A percentile compares a stretch with the other conserved stretches of the same genome.
Conservation (phyloP, 331 rosid genomes). For the Rosa hybrid region DNA sequence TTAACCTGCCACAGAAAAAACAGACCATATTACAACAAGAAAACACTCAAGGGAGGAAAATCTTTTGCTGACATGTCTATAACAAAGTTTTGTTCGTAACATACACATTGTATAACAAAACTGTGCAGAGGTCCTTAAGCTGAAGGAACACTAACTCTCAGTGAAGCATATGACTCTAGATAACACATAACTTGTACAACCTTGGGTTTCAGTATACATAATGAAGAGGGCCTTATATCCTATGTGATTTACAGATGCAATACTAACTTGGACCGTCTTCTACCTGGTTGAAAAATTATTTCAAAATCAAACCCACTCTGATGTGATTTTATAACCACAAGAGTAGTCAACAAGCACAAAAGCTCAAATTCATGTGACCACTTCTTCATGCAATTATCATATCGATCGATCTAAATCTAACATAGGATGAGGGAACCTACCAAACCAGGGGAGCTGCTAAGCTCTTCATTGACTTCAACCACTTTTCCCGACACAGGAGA, state of each 20-base stretch:
- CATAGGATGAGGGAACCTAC: slow-evolving; percentile 45
- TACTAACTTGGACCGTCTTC: not conserved
- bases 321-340: not conserved
- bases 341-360: not conserved
- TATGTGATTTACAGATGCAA: not conserved
- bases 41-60: not conserved
- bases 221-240: not conserved
- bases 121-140: not conserved
- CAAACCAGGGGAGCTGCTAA: slow-evolving; percentile 75
- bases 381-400: not conserved
- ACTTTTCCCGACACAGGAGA: slow-evolving; percentile 89
- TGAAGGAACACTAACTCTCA: not conserved
- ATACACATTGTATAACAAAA: not conserved
- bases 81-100: not conserved
- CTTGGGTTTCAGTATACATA: not conserved
- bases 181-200: not conserved
- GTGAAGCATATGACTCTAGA: not conserved
- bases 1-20: slow-evolving; percentile 50
- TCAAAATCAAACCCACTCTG: not conserved
- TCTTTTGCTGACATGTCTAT: not conserved
- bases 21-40: not conserved
- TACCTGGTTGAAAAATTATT: not conserved
- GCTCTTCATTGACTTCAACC: slow-evolving; percentile 65
- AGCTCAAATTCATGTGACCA: not conserved
- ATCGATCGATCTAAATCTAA: not conserved